Evolutionary conservation across 1,139 yeast species (phyloP), one percentile per base, ranked within the genome.

Genomic region (Suhomyces choctaworum): DNA sequence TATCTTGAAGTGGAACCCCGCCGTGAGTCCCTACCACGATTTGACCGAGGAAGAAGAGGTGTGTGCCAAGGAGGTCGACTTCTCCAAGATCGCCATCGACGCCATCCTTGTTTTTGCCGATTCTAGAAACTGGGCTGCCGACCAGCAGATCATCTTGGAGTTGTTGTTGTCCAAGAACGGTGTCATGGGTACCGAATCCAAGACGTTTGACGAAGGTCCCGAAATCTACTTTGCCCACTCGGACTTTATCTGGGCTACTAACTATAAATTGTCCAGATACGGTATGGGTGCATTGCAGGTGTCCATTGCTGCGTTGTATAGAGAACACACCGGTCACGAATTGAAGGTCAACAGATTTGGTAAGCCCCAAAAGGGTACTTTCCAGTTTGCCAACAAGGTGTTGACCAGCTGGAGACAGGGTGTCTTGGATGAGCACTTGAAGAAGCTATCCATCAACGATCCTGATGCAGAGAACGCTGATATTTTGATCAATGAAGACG

Each of bases 261-360:
- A 85, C 58, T 85, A 85, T 56, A 81, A 78, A 48, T 70, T 84
- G 43, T 79, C 86, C 16, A 71, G 95, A 58, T 84, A 85, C 56
- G 95, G 95, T 45, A 85, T 85, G 94, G 95, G 95, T 45, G 95
- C 95, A 2, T 69, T 85, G 48, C 94, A 83, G 58, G 90, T 85
- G 31, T 82, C 92, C 11, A 80, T 83, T 55, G 89, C 90, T 36
- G 95, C 94, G 0, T 67, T 85, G 35, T 85, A 78, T 59, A 76
- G 81, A 54, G 94, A 84, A 54, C 89, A 82, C 54, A 84, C 94
- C 4, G 94, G 94, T 40, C 73, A 71, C 45, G 90, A 84, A 52
- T 69, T 85, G 51, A 78, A 80, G 50, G 89, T 84, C 29, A 82
- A 82, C 43, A 66, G 90, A 56, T 84, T 83, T 52, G 95, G 95